phyloP scores from a whole-genome alignment of 2,329 filamentous ascomycete species.

The Ophioceras dolichostomum region DNA sequence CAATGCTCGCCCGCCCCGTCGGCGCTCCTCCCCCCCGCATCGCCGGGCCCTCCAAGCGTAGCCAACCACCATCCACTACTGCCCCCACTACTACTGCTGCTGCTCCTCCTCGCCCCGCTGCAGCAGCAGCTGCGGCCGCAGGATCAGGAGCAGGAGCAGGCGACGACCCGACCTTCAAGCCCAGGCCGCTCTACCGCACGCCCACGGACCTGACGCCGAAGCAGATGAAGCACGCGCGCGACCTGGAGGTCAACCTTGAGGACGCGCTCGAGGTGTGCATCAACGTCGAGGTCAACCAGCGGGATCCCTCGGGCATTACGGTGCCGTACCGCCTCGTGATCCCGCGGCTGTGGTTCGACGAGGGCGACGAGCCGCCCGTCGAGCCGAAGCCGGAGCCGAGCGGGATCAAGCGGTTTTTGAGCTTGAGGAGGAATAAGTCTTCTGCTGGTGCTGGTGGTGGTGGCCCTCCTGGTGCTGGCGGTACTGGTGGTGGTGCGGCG shows the following conservation, averaged over 20 bases:
- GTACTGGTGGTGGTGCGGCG: background rate
- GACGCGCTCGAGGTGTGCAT: constrained; percentile 77
- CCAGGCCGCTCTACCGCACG: constrained; percentile 48
- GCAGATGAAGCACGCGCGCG: constrained; percentile 40
- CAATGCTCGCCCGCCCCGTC: constrained; percentile 11
- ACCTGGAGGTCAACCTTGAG: constrained; percentile 59
- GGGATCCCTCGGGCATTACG: constrained; percentile 80
- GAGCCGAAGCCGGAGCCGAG: constrained; percentile 14
- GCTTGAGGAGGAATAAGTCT: constrained; percentile 23
- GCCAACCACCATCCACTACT: constrained; percentile 6
- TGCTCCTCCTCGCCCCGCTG: background rate
- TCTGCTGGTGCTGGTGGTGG: too few relatives aligned
- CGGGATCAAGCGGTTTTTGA: constrained; percentile 32
- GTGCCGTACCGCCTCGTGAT: constrained; percentile 78
- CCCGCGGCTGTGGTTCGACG: constrained; percentile 58
- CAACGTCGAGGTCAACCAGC: constrained; percentile 78
- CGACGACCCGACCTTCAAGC: constrained; percentile 5
- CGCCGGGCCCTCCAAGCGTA: too few relatives aligned
- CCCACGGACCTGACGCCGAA: constrained; percentile 57
- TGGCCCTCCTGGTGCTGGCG: too few relatives aligned
- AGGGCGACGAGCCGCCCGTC: constrained; percentile 26
- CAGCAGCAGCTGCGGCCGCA: background rate
- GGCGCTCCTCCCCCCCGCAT: constrained; percentile 7
- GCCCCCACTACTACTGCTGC: background rate
- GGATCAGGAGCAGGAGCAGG: constrained; percentile 7